Conservation (phyloP, 208 protist species). For the Wallacemonas sp. region DNA sequence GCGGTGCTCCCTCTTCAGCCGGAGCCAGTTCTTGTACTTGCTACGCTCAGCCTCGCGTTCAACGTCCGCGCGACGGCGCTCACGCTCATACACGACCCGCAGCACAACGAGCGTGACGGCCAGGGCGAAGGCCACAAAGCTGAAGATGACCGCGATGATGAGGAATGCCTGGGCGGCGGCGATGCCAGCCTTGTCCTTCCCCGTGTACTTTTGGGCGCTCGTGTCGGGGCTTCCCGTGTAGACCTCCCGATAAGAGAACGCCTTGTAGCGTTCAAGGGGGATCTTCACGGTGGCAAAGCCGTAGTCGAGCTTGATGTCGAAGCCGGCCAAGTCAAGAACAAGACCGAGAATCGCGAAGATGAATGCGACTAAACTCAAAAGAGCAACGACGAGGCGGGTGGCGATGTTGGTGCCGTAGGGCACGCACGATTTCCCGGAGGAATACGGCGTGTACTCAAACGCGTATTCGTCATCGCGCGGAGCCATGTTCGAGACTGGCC, state of each 20-base stretch:
- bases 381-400: neutral
- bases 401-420: neutral
- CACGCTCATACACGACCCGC: neutral
- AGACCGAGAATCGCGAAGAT: conserved; percentile 3
- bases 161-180: neutral
- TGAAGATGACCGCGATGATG: conserved; percentile 6
- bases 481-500: neutral
- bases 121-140: neutral
- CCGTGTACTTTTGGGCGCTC: neutral
- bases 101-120: neutral
- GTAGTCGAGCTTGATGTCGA: conserved; percentile 5
- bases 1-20: neutral
- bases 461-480: neutral
- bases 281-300: neutral
- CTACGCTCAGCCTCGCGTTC: neutral
- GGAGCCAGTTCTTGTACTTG: neutral
- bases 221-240: neutral
- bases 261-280: neutral
- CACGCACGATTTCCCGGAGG: neutral
- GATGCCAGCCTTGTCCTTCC: conserved; percentile 3
- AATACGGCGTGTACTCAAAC: conserved; percentile 2
- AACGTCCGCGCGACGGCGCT: neutral
- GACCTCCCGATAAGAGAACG: neutral
- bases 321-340: neutral
- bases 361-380: neutral